Evolutionary conservation across 768 basidiomycete species (phyloP).

Genomic region (Leccinum boreale): DNA sequence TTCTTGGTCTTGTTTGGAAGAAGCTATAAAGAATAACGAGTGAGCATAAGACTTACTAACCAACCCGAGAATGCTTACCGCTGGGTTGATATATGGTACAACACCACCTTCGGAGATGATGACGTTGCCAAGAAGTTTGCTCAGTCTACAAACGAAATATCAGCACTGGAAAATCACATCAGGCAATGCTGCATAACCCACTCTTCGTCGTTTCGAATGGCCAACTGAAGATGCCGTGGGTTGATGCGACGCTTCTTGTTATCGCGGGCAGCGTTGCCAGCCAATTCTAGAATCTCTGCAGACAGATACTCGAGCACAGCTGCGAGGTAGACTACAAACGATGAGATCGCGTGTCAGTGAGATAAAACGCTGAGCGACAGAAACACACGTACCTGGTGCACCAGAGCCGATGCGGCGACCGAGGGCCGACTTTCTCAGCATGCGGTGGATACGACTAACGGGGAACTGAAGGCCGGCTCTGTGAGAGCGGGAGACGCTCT

Average conservation of each 20-base stretch:
- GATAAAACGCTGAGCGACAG: constrained; percentile 7
- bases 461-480: constrained; percentile 83
- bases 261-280: constrained; percentile 85
- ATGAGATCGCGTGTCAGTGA: neutral
- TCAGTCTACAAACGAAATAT: constrained; percentile 44
- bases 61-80: constrained; percentile 29
- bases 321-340: constrained; percentile 75
- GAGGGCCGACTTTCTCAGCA: constrained; percentile 83
- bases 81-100: constrained; percentile 75
- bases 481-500: constrained; percentile 69
- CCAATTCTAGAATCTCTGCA: constrained; percentile 91
- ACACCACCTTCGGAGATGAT: constrained; percentile 97
- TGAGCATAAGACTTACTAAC: neutral
- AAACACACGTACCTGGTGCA: constrained; percentile 58
- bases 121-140: constrained; percentile 72
- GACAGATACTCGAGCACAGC: constrained; percentile 91
- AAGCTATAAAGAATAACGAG: constrained; percentile 16
- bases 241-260: constrained; percentile 97
- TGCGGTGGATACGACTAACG: constrained; percentile 88
- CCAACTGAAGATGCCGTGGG: constrained; percentile 91
- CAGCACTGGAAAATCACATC: neutral
- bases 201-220: constrained; percentile 94
- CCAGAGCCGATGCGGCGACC: constrained; percentile 86
- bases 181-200: constrained; percentile 29
- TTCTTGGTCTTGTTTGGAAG: constrained; percentile 32